phyloP scores from a whole-genome alignment of 129 eudicot species.

The Lactuca saligna region DNA sequence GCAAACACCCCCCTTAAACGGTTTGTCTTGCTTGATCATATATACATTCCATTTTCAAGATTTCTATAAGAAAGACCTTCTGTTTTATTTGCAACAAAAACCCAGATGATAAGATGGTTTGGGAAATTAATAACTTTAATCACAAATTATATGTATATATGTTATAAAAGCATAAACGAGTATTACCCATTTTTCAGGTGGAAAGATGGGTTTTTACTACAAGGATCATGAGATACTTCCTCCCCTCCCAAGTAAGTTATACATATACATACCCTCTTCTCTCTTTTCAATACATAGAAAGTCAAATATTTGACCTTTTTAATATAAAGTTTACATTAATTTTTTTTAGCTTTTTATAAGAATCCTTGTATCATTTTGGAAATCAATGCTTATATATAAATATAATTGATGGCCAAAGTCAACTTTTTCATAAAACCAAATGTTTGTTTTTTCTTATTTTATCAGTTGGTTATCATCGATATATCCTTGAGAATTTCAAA shows the following conservation, averaged over 20 bases:
- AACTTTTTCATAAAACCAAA: background rate
- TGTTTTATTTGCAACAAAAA: background rate
- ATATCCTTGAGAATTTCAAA: slow-evolving; percentile 54
- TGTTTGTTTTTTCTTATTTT: slow-evolving; percentile 9
- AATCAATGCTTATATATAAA: background rate
- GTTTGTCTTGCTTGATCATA: slow-evolving; percentile 39
- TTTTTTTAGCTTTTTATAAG: background rate
- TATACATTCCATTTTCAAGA: background rate
- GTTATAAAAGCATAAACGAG: background rate
- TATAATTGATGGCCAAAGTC: background rate
- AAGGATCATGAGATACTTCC: slow-evolving; percentile 96
- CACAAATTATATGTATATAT: background rate
- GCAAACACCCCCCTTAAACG: slow-evolving; percentile 79
- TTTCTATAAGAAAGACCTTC: background rate
- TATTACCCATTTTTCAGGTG: slow-evolving; percentile 43
- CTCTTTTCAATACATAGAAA: background rate
- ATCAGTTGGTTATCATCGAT: slow-evolving; percentile 83
- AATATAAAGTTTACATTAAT: background rate
- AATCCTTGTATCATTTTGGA: background rate
- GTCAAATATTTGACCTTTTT: slow-evolving; percentile 10
- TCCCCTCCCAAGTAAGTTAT: slow-evolving; percentile 77
- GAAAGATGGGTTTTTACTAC: slow-evolving; percentile 87
- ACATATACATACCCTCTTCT: slow-evolving; percentile 3
- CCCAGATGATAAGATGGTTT: background rate
- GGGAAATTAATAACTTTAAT: background rate